Evolutionary conservation across 768 basidiomycete genomes (phyloP).

Genomic region (Tricholoma flavovirens): DNA sequence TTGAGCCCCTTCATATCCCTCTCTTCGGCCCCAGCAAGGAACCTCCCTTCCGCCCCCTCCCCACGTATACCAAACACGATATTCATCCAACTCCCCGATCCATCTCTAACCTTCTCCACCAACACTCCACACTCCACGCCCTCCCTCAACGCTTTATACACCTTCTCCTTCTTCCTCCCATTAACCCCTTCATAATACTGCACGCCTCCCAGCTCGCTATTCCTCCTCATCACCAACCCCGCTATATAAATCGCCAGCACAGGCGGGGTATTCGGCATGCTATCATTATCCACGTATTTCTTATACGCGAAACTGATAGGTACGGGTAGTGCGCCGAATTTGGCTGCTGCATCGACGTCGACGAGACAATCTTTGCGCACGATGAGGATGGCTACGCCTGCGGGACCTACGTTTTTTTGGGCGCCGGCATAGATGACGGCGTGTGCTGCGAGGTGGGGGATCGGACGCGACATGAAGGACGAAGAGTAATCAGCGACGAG

Average conservation of each 20-base stretch:
- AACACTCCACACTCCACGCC: constrained; percentile 71
- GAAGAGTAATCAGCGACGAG: constrained; percentile 95
- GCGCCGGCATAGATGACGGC: constrained; percentile 95
- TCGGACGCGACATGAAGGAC: constrained; percentile 93
- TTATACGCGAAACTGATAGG: constrained; percentile 83
- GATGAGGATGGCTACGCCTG: constrained; percentile 89
- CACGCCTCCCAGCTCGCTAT: constrained; percentile 60
- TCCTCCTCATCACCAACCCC: constrained; percentile 75
- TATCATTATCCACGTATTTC: constrained; percentile 66
- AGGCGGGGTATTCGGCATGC: constrained; percentile 90
- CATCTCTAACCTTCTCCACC: constrained; percentile 63
- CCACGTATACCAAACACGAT: constrained; percentile 77
- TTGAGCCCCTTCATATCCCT: constrained; percentile 81
- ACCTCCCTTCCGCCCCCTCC: constrained; percentile 66
- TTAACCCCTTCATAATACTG: constrained; percentile 61
- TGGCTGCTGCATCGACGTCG: constrained; percentile 75
- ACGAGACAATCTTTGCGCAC: constrained; percentile 93
- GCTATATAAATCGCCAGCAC: constrained; percentile 89
- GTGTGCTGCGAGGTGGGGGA: constrained; percentile 82
- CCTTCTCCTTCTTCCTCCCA: constrained; percentile 63
- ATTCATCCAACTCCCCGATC: constrained; percentile 93
- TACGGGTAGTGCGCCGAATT: constrained; percentile 66
- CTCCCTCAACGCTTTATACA: constrained; percentile 69
- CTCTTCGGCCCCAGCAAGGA: constrained; percentile 76
- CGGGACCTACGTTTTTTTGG: constrained; percentile 96